Evolutionary conservation across 2,329 filamentous ascomycete genomes (phyloP).

Genomic region (Nigrograna mackinnonii): DNA sequence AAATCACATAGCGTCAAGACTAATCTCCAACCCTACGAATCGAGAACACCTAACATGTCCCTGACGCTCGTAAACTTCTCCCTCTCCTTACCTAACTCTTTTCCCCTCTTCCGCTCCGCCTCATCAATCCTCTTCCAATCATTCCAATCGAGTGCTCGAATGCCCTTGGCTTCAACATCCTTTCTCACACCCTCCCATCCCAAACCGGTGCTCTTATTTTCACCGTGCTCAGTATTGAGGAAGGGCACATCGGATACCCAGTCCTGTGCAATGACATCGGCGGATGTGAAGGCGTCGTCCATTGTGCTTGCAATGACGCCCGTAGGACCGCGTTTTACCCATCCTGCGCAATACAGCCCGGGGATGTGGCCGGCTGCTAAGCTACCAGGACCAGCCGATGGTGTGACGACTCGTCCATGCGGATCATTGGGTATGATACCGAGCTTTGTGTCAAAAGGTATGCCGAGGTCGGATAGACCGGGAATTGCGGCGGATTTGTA

Average conservation of each 20-base stretch:
- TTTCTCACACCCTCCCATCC: constrained; percentile 79
- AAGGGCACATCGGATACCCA: constrained; percentile 60
- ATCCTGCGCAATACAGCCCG: constrained; percentile 90
- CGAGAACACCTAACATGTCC: constrained; percentile 55
- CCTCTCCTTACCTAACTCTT: constrained; percentile 71
- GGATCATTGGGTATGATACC: constrained; percentile 86
- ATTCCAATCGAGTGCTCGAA: constrained; percentile 74
- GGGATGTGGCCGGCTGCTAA: constrained; percentile 58
- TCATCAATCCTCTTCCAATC: constrained; percentile 86
- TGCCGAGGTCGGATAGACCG: constrained; percentile 72
- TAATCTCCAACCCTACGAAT: background rate
- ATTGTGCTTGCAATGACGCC: constrained; percentile 96
- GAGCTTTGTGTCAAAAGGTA: constrained; percentile 74
- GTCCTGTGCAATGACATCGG: constrained; percentile 80
- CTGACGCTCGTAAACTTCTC: constrained; percentile 65
- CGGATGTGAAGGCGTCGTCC: constrained; percentile 90
- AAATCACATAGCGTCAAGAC: too few species aligned
- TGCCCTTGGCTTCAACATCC: constrained; percentile 59
- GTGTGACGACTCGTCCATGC: constrained; percentile 68
- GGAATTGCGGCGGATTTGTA: constrained; percentile 82
- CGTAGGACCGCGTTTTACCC: constrained; percentile 93
- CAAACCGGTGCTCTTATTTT: constrained; percentile 43
- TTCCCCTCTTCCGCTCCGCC: constrained; percentile 72
- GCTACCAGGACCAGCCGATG: constrained; percentile 37
- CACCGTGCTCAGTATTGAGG: constrained; percentile 44